Base-by-base conservation (phyloP, 176 grass and related monocot species). In the Eleusine coracana region DNA sequence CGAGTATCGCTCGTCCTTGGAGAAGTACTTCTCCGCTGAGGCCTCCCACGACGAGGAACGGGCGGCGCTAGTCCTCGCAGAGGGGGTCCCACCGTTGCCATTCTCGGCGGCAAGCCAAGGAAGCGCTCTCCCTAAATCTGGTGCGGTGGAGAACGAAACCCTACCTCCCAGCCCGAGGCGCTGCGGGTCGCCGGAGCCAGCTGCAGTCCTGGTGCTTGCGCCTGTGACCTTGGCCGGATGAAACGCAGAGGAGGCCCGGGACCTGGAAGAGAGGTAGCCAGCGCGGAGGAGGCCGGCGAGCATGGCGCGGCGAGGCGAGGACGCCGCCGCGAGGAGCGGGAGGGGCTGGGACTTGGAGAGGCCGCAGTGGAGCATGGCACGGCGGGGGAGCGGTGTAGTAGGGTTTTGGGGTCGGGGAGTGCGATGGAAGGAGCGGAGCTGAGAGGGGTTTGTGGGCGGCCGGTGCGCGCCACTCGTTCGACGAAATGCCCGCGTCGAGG, bases 1-100 rank as follows among this genome's bases (percentile, higher is more conserved):
- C 65, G 70, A 49, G 63, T 70, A 74, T 42, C 84, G 83, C 29
- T 80, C 89, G 42, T 76, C 87, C 88, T 61, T 88, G 21, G 80
- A 83, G 68, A 99, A 86, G 72, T 92, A 99, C n/a, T 84, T 95
- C 21, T 93, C 93, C 0, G 89, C 93, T 1, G 93, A 93, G 28
- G 13, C 83, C 51, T 95, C 93, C 96, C 96, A 99, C 14, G 93
- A 93, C 36, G 92, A 92, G 63, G 91, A 93, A 61, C 89, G 84
- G 21, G 73, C 83, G 66, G 79, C 73, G 31, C 81, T 89, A 37
- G 74, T 71, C 67, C 80, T 83, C 29, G 39, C 54, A 13, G 44
- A 16, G 9, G 82, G 68, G 55, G 27, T 58, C 23, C 76, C 58
- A 7, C 72, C 58, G 31, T 71, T 71, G 27, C 40, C 73, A 51